Evolutionary conservation across 1,139 yeast species (phyloP).

Genomic region (Debaryomycetaceae sp.): DNA sequence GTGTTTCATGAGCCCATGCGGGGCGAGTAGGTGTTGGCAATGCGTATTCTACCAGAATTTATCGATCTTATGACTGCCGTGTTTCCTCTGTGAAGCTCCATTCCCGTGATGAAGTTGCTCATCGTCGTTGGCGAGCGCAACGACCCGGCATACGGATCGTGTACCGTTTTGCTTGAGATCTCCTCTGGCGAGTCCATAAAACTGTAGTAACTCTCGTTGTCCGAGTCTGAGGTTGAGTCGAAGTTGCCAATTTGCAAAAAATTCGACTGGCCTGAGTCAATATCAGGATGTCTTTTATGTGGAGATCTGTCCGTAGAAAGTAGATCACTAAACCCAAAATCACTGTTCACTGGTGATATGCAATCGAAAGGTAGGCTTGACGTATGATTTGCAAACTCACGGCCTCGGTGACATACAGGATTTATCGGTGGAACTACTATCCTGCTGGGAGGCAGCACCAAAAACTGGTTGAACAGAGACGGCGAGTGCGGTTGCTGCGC

Average conservation of each 20-base stretch:
- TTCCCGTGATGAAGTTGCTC: background rate
- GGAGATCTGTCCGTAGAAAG: background rate
- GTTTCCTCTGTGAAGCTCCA: background rate
- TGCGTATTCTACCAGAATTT: background rate
- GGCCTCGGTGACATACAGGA: background rate
- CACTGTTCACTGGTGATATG: background rate
- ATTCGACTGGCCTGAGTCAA: background rate
- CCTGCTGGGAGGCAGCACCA: background rate
- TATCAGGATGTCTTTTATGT: background rate
- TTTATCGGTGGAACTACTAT: background rate
- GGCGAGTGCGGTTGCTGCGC: background rate
- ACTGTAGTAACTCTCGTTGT: slow-evolving; percentile 1
- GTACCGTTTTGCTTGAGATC: background rate
- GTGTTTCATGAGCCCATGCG: background rate
- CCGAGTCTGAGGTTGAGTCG: background rate
- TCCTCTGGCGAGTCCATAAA: slow-evolving; percentile 1
- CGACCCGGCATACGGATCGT: background rate
- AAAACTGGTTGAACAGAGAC: background rate
- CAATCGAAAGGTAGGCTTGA: background rate
- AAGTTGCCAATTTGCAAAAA: background rate
- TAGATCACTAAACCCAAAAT: background rate
- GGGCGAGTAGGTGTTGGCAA: background rate
- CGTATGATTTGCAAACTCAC: background rate
- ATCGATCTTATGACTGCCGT: background rate
- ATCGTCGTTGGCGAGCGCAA: slow-evolving; percentile 1